Conservation (phyloP, 192 early-diverging fungal genomes). For the Entophlyctis helioformis region DNA sequence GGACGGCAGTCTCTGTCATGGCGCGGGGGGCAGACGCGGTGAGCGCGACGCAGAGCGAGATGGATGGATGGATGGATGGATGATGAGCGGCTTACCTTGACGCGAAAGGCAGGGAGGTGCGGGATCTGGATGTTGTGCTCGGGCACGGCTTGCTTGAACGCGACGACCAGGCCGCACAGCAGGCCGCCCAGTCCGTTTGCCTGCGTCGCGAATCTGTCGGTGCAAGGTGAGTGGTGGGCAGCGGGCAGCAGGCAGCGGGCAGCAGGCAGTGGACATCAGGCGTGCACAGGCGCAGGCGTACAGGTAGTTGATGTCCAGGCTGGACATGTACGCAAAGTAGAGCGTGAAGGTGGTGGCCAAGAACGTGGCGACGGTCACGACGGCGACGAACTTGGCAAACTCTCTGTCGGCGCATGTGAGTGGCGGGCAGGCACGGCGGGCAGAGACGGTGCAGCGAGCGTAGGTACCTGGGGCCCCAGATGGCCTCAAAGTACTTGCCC, state of each 20-base stretch:
- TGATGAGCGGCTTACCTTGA: conserved; percentile 37
- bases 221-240: background rate
- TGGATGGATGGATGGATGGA: conserved; percentile 1
- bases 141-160: conserved; percentile 78
- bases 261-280: background rate
- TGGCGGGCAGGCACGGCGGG: background rate
- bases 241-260: background rate
- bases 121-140: conserved; percentile 68
- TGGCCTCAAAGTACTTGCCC: conserved; percentile 74
- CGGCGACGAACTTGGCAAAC: conserved; percentile 53
- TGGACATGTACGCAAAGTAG: conserved; percentile 42
- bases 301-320: conserved; percentile 42
- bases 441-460: background rate
- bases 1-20: conserved; percentile 30
- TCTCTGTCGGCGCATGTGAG: conserved; percentile 21
- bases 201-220: conserved; percentile 36
- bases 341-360: conserved; percentile 40
- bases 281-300: conserved; percentile 11
- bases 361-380: conserved; percentile 40
- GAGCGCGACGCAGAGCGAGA: background rate
- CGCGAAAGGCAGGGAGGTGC: conserved; percentile 56
- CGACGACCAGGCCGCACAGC: conserved; percentile 64
- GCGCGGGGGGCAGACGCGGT: background rate
- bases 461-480: conserved; percentile 56
- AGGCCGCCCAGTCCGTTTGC: conserved; percentile 65